These are phyloP conservation scores for Ganoderma leucocontextum DNA, from an alignment of 1,284 basidiomycete species.

Conservation along the genomic window DNA sequence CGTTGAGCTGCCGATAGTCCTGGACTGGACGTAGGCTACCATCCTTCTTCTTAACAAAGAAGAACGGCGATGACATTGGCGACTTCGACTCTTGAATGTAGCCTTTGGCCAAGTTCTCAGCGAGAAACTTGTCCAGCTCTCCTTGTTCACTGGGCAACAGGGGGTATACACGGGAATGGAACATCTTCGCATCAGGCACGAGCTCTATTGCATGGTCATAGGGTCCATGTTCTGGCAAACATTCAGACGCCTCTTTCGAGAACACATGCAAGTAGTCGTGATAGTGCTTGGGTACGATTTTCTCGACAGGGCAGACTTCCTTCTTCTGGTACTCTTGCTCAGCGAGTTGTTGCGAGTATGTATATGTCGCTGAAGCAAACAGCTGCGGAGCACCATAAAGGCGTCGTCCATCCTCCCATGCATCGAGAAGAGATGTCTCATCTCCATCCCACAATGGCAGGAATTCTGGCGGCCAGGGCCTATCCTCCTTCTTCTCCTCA, in stretches of 20 bases:
- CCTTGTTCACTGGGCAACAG: slow-evolving; percentile 5
- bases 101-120: slow-evolving; percentile 41
- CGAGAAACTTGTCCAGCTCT: slow-evolving; percentile 34
- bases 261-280: too few species aligned
- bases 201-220: slow-evolving; percentile 23
- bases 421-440: background rate
- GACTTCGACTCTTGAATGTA: slow-evolving; percentile 38
- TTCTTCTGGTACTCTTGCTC: slow-evolving; percentile 6
- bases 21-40: slow-evolving; percentile 38
- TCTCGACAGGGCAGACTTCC: background rate
- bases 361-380: background rate
- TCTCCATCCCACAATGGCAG: background rate
- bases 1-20: slow-evolving; percentile 41
- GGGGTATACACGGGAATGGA: slow-evolving; percentile 14
- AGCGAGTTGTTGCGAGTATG: slow-evolving; percentile 9
- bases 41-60: slow-evolving; percentile 55
- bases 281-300: too few species aligned
- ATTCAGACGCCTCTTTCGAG: background rate
- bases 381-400: background rate
- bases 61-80: slow-evolving; percentile 41
- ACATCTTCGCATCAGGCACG: slow-evolving; percentile 5
- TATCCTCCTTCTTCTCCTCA: background rate
- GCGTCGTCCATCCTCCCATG: background rate
- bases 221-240: background rate
- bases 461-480: background rate